These are phyloP conservation scores for Plectosphaerella sp. DNA, from an alignment of 2,329 filamentous ascomycete species.

Conservation along the genomic window DNA sequence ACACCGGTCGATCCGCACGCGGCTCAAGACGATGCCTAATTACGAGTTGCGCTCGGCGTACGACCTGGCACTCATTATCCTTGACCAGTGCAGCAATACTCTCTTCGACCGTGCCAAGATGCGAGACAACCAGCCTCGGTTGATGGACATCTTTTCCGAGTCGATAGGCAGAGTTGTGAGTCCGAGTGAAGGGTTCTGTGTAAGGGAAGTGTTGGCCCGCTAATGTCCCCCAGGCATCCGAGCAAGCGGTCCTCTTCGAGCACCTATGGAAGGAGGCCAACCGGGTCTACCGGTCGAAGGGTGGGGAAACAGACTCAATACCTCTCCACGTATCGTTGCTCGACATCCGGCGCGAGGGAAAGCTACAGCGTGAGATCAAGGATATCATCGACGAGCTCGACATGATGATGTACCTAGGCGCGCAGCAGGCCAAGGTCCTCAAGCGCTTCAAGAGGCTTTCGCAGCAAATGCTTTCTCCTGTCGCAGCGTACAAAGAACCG, in stretches of 20 bases:
- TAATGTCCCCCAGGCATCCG: slow-evolving; percentile 20
- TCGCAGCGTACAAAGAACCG: no score
- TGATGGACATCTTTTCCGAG: slow-evolving; percentile 35
- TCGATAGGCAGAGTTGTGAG: slow-evolving; percentile 36
- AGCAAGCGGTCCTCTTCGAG: slow-evolving; percentile 32
- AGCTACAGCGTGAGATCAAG: slow-evolving; percentile 37
- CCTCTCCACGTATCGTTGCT: slow-evolving; percentile 24
- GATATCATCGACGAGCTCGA: slow-evolving; percentile 43
- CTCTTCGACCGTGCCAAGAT: slow-evolving; percentile 34
- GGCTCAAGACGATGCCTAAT: slow-evolving; percentile 16
- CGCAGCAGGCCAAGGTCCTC: slow-evolving; percentile 27
- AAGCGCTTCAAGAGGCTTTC: slow-evolving; percentile 19
- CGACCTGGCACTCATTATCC: slow-evolving; percentile 36
- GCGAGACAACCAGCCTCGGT: slow-evolving; percentile 24
- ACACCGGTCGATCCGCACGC: slow-evolving; percentile 31
- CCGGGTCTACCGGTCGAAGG: slow-evolving; percentile 12
- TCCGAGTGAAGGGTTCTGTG: background rate
- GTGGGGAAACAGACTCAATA: slow-evolving; percentile 11
- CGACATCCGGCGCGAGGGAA: slow-evolving; percentile 36
- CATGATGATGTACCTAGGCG: slow-evolving; percentile 36
- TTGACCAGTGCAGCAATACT: slow-evolving; percentile 33
- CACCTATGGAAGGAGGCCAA: slow-evolving; percentile 19
- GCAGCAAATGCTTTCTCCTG: background rate
- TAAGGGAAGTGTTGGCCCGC: background rate
- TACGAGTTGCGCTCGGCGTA: slow-evolving; percentile 29